These are phyloP conservation scores for Globomyces pollinis-pini DNA, from an alignment of 192 early-diverging fungal genomes.

Conservation along the genomic window DNA sequence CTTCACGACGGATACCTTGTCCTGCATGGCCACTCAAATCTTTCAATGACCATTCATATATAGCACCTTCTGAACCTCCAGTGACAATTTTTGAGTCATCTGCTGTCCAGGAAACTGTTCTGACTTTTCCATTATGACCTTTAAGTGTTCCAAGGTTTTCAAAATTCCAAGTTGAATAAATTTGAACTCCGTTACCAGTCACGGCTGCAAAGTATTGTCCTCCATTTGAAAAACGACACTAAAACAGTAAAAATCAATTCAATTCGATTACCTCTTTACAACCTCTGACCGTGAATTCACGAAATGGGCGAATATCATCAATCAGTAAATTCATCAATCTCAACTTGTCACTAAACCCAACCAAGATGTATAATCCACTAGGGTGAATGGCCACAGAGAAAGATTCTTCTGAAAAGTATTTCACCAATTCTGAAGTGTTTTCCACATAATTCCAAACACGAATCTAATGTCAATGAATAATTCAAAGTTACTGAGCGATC, in stretches of 20 bases:
- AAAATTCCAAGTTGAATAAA: conserved; percentile 56
- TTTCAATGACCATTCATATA: conserved; percentile 50
- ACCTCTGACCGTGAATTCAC: conserved; percentile 53
- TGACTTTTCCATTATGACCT: conserved; percentile 57
- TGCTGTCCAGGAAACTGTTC: conserved; percentile 41
- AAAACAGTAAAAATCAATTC: not conserved
- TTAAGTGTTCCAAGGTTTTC: conserved; percentile 50
- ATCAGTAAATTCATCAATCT: conserved; percentile 54
- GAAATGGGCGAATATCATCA: conserved; percentile 49
- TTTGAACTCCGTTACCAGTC: conserved; percentile 51
- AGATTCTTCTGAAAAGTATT: conserved; percentile 57
- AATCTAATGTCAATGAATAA: no score
- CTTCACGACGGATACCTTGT: conserved; percentile 40
- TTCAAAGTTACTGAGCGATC: conserved; percentile 55
- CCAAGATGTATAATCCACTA: conserved; percentile 56
- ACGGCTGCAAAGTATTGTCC: conserved; percentile 57
- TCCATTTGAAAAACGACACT: conserved; percentile 52
- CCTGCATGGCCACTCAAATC: conserved; percentile 34
- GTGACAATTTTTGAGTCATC: conserved; percentile 51
- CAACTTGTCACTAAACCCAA: conserved; percentile 56
- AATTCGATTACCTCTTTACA: conserved; percentile 52
- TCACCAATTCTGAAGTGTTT: conserved; percentile 45
- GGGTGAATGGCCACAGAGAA: conserved; percentile 53
- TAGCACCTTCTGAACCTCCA: conserved; percentile 52
- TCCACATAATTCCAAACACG: conserved; percentile 60